Evolutionary conservation across 306 rosid species (phyloP).

Genomic region (Quercus rubra): DNA sequence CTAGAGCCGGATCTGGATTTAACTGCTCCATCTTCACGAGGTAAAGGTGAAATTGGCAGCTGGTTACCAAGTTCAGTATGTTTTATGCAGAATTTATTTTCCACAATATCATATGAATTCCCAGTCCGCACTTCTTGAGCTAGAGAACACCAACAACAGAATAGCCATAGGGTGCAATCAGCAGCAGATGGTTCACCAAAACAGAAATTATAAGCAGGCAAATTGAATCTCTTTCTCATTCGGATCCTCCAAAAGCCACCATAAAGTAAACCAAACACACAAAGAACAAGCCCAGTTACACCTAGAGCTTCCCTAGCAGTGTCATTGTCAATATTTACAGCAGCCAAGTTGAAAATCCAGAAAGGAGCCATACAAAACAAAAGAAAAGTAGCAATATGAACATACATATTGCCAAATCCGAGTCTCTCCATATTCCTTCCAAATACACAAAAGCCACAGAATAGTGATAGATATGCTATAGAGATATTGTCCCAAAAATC

Average conservation of each 20-base stretch:
- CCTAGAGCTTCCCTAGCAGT: slow-evolving; percentile 48
- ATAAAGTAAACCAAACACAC: slow-evolving; percentile 79
- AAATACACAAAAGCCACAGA: slow-evolving; percentile 79
- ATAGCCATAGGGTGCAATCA: slow-evolving; percentile 86
- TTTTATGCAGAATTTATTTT: slow-evolving; percentile 48
- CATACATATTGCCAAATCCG: slow-evolving; percentile 94
- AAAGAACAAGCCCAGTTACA: slow-evolving; percentile 65
- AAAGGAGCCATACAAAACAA: slow-evolving; percentile 91
- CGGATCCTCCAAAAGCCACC: slow-evolving; percentile 99
- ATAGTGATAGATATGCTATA: slow-evolving; percentile 70
- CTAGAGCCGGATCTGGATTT: slow-evolving; percentile 31
- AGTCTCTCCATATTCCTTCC: slow-evolving; percentile 99
- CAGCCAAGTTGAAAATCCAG: slow-evolving; percentile 82
- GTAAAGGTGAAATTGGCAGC: slow-evolving; percentile 43
- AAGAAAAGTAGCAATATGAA: slow-evolving; percentile 76
- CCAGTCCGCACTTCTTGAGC: slow-evolving; percentile 88
- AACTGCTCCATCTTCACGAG: slow-evolving; percentile 42
- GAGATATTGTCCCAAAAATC: slow-evolving; percentile 85
- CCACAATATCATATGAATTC: slow-evolving; percentile 60
- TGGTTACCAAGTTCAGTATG: slow-evolving; percentile 16
- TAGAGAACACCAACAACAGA: slow-evolving; percentile 94
- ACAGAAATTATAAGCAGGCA: slow-evolving; percentile 77
- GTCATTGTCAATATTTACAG: slow-evolving; percentile 78
- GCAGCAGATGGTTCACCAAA: slow-evolving; percentile 59
- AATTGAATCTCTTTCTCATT: slow-evolving; percentile 85